These are phyloP conservation scores for Lepraria neglecta DNA, from an alignment of 495 filamentous ascomycete genomes.

Conservation along the genomic window DNA sequence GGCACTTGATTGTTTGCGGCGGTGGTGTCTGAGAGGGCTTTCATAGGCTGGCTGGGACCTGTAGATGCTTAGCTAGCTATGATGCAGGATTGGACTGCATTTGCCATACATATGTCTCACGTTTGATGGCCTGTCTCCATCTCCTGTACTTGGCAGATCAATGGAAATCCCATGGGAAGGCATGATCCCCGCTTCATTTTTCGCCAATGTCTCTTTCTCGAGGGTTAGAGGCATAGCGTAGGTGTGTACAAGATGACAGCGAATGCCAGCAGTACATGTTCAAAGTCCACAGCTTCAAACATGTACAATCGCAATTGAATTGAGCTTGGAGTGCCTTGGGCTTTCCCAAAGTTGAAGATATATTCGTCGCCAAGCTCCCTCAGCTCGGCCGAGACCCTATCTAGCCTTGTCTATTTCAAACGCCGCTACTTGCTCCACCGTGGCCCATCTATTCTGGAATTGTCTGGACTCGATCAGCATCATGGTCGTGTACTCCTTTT, in stretches of 20 bases:
- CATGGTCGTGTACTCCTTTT: constrained; percentile 96
- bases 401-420: constrained; percentile 7
- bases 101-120: constrained; percentile 40
- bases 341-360: background rate
- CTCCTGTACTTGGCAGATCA: constrained; percentile 28
- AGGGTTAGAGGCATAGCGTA: constrained; percentile 16
- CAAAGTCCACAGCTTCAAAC: background rate
- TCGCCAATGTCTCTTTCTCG: constrained; percentile 25
- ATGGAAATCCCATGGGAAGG: constrained; percentile 38
- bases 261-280: background rate
- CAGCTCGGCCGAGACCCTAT: constrained; percentile 4
- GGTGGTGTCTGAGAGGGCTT: constrained; percentile 70
- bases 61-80: constrained; percentile 11
- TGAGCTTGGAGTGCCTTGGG: background rate
- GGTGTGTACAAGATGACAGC: background rate
- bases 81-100: constrained; percentile 10
- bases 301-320: background rate
- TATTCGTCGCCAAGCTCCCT: background rate
- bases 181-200: constrained; percentile 32
- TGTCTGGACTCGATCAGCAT: constrained; percentile 17
- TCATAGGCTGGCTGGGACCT: constrained; percentile 51
- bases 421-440: background rate
- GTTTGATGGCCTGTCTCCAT: constrained; percentile 29
- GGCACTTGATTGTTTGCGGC: constrained; percentile 61
- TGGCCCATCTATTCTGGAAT: background rate